Base-by-base conservation (phyloP, 139 green algal genomes). In the Gonium pectorale region DNA sequence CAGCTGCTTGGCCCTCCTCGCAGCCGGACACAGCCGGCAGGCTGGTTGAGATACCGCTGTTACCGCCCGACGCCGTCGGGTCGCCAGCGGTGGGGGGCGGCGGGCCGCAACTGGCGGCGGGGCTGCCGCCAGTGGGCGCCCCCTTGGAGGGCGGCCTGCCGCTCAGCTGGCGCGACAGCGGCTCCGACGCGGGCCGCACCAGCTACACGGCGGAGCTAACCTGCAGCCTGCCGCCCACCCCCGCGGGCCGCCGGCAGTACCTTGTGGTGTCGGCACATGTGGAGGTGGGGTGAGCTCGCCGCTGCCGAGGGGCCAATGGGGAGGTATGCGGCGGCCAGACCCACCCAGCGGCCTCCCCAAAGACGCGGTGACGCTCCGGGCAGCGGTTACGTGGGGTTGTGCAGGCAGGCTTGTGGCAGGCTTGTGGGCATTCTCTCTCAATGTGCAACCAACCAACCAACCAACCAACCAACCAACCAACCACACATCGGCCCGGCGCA, bases 161-260 rank as follows among this genome's bases (percentile, higher is more conserved):
- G 35, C 64, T 11, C n/a, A 33, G 35, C 27, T 33, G 54, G 56
- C 19, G 56, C 27, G 22, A 60, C 22, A 6, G 38, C 38, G 46
- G 74, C n/a, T n/a, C n/a, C n/a, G n/a, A 81, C 27, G 74, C 56
- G 38, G 41, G 27, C 13, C 74, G 74, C 38, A 81, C 38, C 74
- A 56, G 40, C 0, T 70, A 41, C 54, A 69, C 21, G 26, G 74
- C 74, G 3, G 7, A 38, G 29, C 40, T 56, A 26, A 56, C 6
- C 5, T 56, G 38, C 7, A 44, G 27, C 27, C 38, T 70, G 54
- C 5, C 33, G 29, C 54, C 74, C 27, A 70, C 40, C 29, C 21
- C 51, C 0, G 41, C 56, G 15, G 49, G 49, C 5, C 56, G 38
- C 37, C 74, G 74, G 37, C 54, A 41, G 74, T 69, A 70, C 40